Percentiles rank a stretch among this genome's conserved stretches.
phyloP scores from a whole-genome alignment of 176 grass and related monocot species.

The Thalia dealbata region DNA sequence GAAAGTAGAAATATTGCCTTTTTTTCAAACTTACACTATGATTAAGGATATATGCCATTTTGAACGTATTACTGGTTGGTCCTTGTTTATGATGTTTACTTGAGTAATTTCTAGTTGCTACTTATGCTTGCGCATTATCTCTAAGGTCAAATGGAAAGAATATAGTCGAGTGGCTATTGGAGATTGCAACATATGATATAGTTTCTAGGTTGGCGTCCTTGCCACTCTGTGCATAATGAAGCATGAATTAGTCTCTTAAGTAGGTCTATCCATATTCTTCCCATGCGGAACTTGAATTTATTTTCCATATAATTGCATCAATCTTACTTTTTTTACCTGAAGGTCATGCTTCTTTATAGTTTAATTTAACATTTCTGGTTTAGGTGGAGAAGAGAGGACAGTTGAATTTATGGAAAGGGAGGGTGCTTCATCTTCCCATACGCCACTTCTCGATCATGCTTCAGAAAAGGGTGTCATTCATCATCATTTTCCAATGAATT shows the following conservation, averaged over 20 bases:
- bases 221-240: neutral
- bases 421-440: constrained; percentile 46
- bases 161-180: neutral
- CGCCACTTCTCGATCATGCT: constrained; percentile 49
- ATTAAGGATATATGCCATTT: neutral
- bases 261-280: neutral
- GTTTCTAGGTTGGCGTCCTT: neutral
- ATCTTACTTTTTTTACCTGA: neutral
- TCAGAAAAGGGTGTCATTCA: constrained; percentile 76
- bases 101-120: neutral
- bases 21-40: neutral
- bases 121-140: neutral
- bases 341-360: neutral
- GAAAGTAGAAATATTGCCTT: neutral
- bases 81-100: neutral
- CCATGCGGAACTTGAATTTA: neutral
- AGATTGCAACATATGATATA: neutral
- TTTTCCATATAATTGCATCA: neutral
- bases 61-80: neutral
- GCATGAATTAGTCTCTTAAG: neutral
- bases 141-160: neutral
- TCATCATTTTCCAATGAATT: constrained; percentile 93
- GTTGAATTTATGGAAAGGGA: constrained; percentile 90
- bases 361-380: neutral
- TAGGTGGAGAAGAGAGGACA: constrained; percentile 90